Percentiles rank a stretch among this genome's conserved stretches.
Conservation (phyloP, 2,329 filamentous ascomycete genomes). For the Fusarium mundagurra region DNA sequence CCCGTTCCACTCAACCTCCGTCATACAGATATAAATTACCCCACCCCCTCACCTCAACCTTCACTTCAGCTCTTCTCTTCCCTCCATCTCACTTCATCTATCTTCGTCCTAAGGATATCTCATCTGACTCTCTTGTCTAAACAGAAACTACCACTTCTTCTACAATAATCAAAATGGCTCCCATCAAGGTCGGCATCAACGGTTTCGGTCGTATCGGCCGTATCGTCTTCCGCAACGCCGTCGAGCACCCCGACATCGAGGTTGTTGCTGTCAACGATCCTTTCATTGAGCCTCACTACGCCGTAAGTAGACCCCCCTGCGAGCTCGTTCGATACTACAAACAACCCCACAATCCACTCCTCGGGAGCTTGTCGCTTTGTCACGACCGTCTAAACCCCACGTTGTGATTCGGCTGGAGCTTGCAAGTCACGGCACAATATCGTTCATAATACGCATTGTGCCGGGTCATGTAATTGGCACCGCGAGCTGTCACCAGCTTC, state of each 20-base stretch:
- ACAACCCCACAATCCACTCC: neutral
- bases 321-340: conserved; percentile 9
- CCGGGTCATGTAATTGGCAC: neutral
- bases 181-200: conserved; percentile 93
- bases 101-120: conserved; percentile 1
- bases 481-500: neutral
- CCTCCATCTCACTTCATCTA: neutral
- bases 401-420: neutral
- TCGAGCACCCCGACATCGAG: conserved; percentile 89
- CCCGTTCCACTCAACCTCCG: conserved; percentile 13
- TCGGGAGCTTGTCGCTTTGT: neutral
- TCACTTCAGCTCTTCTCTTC: neutral
- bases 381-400: neutral
- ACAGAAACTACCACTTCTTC: conserved; percentile 18
- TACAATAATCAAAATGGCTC: conserved; percentile 51
- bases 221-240: conserved; percentile 98
- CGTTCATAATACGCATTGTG: neutral
- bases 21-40: conserved; percentile 40
- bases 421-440: neutral
- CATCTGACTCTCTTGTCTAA: conserved; percentile 22
- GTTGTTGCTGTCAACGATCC: conserved; percentile 98
- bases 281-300: conserved; percentile 98
- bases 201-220: conserved; percentile 99
- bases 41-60: conserved; percentile 36
- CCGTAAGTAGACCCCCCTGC: conserved; percentile 71